Conservation (phyloP, 2,329 filamentous ascomycete species). For the Neonectria punicea region DNA sequence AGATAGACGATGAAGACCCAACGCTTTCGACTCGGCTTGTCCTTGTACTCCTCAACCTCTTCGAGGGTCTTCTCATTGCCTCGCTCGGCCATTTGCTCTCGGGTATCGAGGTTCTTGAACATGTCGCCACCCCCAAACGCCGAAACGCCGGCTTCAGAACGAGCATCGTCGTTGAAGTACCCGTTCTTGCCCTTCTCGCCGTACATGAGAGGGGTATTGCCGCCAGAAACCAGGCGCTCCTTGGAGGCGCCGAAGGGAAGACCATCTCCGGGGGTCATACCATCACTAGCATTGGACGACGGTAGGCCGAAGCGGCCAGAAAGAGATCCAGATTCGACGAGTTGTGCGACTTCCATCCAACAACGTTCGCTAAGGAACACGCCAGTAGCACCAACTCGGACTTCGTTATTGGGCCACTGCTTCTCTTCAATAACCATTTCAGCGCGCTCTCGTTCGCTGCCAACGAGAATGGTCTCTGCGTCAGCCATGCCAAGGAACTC, state of each 20-base stretch:
- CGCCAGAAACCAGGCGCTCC: conserved; percentile 65
- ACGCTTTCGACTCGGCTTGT: conserved; percentile 84
- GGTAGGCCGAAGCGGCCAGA: conserved; percentile 50
- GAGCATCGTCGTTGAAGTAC: conserved; percentile 90
- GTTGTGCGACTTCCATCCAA: conserved; percentile 89
- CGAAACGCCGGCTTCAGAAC: conserved; percentile 92
- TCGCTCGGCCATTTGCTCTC: conserved; percentile 94
- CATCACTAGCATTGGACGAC: conserved; percentile 70
- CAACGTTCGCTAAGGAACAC: conserved; percentile 95
- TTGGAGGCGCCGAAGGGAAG: conserved; percentile 72
- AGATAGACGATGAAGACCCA: conserved; percentile 88
- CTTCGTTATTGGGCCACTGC: conserved; percentile 92
- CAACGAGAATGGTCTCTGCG: conserved; percentile 84
- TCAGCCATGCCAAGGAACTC: conserved; percentile 94
- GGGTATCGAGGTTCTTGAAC: conserved; percentile 96
- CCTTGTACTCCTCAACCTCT: conserved; percentile 86
- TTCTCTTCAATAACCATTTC: conserved; percentile 93
- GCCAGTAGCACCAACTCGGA: conserved; percentile 88
- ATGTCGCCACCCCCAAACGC: conserved; percentile 93
- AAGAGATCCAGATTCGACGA: conserved; percentile 70
- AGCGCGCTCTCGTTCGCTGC: conserved; percentile 90
- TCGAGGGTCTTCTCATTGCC: conserved; percentile 90
- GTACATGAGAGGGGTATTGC: conserved; percentile 68
- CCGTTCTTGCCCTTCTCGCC: conserved; percentile 80
- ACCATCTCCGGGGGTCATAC: conserved; percentile 66